Base-by-base conservation (phyloP, 768 basidiomycete genomes). In the Dendrothele bispora region DNA sequence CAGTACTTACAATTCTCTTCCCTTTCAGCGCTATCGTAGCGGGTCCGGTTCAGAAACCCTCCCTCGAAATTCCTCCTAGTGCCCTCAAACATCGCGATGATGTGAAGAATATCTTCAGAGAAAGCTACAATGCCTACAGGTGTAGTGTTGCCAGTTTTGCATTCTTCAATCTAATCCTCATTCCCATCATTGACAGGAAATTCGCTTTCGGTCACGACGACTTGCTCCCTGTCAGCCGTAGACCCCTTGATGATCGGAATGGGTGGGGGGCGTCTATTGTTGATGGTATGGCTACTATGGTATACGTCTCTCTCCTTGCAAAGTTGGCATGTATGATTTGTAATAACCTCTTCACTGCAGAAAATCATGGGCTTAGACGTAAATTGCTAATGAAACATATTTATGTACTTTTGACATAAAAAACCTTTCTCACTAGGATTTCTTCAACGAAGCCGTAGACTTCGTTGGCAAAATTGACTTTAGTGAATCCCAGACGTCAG, bases 171-270 rank as follows among this genome's bases (percentile, higher is more conserved):
- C 28, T 4, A 37, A 14, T 10, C 2, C 11, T 6, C 17, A 7
- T 8, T 3, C 38, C n/a, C n/a, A n/a, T n/a, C n/a, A n/a, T n/a
- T n/a, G n/a, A n/a, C 11, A 79, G 77, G 47, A 43, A 65, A 40
- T 69, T 69, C 45, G 79, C 79, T 1, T 78, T 69, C 52, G 74
- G 77, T 4, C 75, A 79, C 40, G 79, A 80, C 35, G 74, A 78
- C 26, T 29, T 61, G 37, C 17, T 41, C 15, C 57, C 57, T 12
- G 21, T 54, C 7, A 57, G 50, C 43, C 24, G 34, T 22, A 20
- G 34, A 7, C 48, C 48, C 21, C 29, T 39, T 25, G 53, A 54
- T 27, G 46, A 43, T 24, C 39, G 50, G 14, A 51, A 51, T 29
- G 54, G 43, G 5, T 53, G 51, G 48, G 46, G 53, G 22, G 49